Conservation (phyloP, 83 land plant genomes). For the Picea mariana region DNA sequence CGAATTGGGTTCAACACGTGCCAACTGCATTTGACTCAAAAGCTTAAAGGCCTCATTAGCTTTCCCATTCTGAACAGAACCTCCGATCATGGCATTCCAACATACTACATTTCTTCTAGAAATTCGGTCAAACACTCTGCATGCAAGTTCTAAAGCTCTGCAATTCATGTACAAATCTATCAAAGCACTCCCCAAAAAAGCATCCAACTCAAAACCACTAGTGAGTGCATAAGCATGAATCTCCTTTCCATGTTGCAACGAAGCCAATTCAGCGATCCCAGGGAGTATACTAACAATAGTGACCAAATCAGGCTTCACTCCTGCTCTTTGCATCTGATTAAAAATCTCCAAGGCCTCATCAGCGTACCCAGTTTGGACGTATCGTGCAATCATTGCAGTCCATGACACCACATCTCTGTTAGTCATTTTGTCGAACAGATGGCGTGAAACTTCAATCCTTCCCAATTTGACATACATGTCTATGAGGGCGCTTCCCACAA, state of each 20-base stretch:
- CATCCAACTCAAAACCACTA: slow-evolving; percentile 11
- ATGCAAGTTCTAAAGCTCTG: slow-evolving; percentile 26
- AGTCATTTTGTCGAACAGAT: slow-evolving; percentile 27
- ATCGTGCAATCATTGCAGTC: slow-evolving; percentile 25
- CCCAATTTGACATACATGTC: slow-evolving; percentile 28
- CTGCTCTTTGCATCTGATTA: slow-evolving; percentile 1
- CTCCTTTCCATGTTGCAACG: slow-evolving; percentile 7
- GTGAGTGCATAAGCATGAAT: slow-evolving; percentile 10
- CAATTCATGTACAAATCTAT: slow-evolving; percentile 49
- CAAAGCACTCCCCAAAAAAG: slow-evolving; percentile 28
- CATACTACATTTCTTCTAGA: slow-evolving; percentile 30
- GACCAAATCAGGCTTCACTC: slow-evolving; percentile 2
- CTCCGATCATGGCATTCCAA: slow-evolving; percentile 51
- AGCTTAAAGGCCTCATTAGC: slow-evolving; percentile 22
- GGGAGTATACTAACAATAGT: not conserved
- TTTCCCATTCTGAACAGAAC: slow-evolving; percentile 24
- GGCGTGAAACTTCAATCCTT: not conserved
- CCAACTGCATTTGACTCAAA: slow-evolving; percentile 29
- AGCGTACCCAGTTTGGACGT: slow-evolving; percentile 12
- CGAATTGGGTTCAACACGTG: slow-evolving; percentile 28
- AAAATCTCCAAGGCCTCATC: slow-evolving; percentile 14
- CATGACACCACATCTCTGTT: slow-evolving; percentile 20
- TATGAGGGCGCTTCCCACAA: slow-evolving; percentile 22
- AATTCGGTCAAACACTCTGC: slow-evolving; percentile 31
- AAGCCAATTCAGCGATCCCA: not conserved